Evolutionary conservation across 495 filamentous ascomycete genomes (phyloP).

Genomic region (Neurospora sp.): DNA sequence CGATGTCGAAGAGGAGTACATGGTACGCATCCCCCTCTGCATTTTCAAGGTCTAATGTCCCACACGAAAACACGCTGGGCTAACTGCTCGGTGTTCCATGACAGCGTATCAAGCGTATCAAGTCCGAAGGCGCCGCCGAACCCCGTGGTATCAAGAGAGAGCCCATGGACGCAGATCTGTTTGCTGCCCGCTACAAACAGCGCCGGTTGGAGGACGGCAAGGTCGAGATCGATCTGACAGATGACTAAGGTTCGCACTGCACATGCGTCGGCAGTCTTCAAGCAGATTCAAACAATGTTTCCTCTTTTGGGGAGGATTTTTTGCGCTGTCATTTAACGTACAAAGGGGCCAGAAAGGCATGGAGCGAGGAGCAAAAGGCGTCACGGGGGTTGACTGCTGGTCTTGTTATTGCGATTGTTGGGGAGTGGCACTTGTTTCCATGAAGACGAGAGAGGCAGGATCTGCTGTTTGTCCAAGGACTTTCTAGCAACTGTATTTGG

Average conservation of each 20-base stretch:
- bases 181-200: not conserved
- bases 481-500: not conserved
- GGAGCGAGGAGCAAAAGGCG: not conserved
- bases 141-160: not conserved
- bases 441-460: not conserved
- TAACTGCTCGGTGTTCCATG: not conserved
- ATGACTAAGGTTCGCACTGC: not conserved
- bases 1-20: not conserved
- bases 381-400: not conserved
- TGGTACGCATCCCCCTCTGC: not conserved
- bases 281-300: not conserved
- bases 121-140: not conserved
- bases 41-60: not conserved
- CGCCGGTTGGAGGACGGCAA: conserved; percentile 1
- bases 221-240: conserved; percentile 1
- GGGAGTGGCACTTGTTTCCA: not conserved
- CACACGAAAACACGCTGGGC: not conserved
- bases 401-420: not conserved
- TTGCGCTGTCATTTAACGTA: not conserved
- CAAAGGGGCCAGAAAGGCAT: not conserved
- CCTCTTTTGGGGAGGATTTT: not conserved
- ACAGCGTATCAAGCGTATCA: not conserved
- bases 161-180: not conserved
- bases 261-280: not conserved
- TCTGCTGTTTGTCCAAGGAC: not conserved